A percentile compares a stretch with the other conserved stretches of the same genome.
These are phyloP conservation scores for Thermothielavioides terrestris DNA, from an alignment of 495 filamentous ascomycete genomes.

Conservation along the genomic window DNA sequence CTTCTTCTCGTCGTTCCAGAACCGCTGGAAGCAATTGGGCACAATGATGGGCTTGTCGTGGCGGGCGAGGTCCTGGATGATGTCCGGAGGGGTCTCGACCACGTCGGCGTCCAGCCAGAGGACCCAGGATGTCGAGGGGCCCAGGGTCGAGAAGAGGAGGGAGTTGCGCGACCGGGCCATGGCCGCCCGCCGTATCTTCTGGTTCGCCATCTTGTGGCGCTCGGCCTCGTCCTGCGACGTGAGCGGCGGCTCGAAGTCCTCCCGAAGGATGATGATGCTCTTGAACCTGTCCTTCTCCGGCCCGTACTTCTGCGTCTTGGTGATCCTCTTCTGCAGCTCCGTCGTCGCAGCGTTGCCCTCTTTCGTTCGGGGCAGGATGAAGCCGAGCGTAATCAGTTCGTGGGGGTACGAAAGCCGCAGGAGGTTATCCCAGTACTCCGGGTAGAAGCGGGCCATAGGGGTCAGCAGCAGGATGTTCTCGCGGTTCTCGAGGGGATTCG, in stretches of 20 bases:
- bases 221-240: slow-evolving; percentile 76
- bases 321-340: slow-evolving; percentile 74
- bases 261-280: slow-evolving; percentile 83
- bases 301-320: slow-evolving; percentile 68
- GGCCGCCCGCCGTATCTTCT: slow-evolving; percentile 74
- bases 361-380: slow-evolving; percentile 85
- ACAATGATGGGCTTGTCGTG: slow-evolving; percentile 85
- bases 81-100: slow-evolving; percentile 70
- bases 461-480: slow-evolving; percentile 90
- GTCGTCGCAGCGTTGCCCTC: slow-evolving; percentile 78
- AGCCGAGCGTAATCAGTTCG: slow-evolving; percentile 88
- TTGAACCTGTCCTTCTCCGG: slow-evolving; percentile 76
- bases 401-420: slow-evolving; percentile 77
- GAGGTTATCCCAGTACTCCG: slow-evolving; percentile 94
- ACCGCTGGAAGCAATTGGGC: slow-evolving; percentile 92
- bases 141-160: slow-evolving; percentile 92
- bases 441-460: slow-evolving; percentile 86
- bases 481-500: slow-evolving; percentile 60
- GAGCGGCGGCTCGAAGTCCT: slow-evolving; percentile 85
- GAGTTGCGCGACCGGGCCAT: slow-evolving; percentile 93
- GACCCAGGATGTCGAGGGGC: slow-evolving; percentile 90
- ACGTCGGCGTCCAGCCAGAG: slow-evolving; percentile 94
- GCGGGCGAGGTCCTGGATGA: slow-evolving; percentile 86
- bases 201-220: slow-evolving; percentile 79
- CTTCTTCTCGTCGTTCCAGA: slow-evolving; percentile 60